Percentiles rank a stretch among this genome's conserved stretches.
These are phyloP conservation scores for Suillus alpinus DNA, from an alignment of 768 basidiomycete genomes.

Conservation along the genomic window DNA sequence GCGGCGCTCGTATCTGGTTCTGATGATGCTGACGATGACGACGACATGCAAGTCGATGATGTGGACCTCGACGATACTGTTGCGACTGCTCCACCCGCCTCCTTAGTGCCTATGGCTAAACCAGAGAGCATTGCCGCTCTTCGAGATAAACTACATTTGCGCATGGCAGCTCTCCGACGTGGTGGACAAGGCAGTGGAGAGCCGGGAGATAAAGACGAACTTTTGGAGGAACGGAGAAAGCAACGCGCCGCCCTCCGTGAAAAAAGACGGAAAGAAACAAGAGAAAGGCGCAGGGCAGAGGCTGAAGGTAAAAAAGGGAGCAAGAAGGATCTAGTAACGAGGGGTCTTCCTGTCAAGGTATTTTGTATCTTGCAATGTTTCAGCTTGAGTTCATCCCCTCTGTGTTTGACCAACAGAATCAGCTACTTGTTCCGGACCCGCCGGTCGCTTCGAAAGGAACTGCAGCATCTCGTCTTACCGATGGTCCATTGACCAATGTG, in stretches of 20 bases:
- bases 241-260: slow-evolving; percentile 84
- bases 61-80: slow-evolving; percentile 27
- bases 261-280: slow-evolving; percentile 79
- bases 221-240: slow-evolving; percentile 75
- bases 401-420: slow-evolving; percentile 41
- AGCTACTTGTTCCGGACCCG: slow-evolving; percentile 67
- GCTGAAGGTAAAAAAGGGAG: slow-evolving; percentile 52
- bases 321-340: slow-evolving; percentile 35
- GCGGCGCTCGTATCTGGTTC: slow-evolving; percentile 26
- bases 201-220: slow-evolving; percentile 69
- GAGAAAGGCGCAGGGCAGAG: slow-evolving; percentile 72
- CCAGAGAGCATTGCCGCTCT: slow-evolving; percentile 61
- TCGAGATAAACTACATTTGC: slow-evolving; percentile 71
- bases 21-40: slow-evolving; percentile 27
- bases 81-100: background rate
- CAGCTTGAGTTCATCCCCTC: background rate
- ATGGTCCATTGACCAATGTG: slow-evolving; percentile 55
- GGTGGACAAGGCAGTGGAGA: slow-evolving; percentile 37
- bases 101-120: slow-evolving; percentile 61
- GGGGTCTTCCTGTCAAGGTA: slow-evolving; percentile 34
- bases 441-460: slow-evolving; percentile 16
- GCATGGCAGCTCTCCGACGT: slow-evolving; percentile 67
- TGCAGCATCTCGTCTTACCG: slow-evolving; percentile 21
- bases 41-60: slow-evolving; percentile 30
- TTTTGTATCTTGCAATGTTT: background rate